Percentiles rank a stretch among this genome's conserved stretches.
phyloP scores from a whole-genome alignment of 129 eudicot species.

The Deinandra increscens region DNA sequence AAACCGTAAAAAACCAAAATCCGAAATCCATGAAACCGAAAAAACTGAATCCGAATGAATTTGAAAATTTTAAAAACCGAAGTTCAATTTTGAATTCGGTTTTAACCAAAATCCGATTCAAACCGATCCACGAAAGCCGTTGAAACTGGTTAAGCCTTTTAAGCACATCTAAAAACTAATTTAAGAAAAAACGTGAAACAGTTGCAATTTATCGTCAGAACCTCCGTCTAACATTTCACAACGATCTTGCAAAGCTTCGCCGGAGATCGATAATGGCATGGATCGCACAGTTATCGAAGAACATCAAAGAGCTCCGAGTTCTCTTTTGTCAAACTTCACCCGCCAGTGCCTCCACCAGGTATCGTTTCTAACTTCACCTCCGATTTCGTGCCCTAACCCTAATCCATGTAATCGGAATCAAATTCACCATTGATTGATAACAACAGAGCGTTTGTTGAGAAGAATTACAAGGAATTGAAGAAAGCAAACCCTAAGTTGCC shows the following conservation, averaged over 20 bases:
- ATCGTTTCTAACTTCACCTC: not conserved
- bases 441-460: slow-evolving; percentile 78
- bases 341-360: slow-evolving; percentile 84
- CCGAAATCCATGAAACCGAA: no score
- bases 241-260: not conserved
- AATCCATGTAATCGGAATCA: not conserved
- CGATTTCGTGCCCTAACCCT: not conserved
- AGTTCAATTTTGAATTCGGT: no score
- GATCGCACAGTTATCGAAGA: slow-evolving; percentile 60
- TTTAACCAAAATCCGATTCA: no score
- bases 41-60: no score
- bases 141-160: no score
- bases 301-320: slow-evolving; percentile 77
- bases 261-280: slow-evolving; percentile 19
- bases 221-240: not conserved
- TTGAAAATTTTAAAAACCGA: no score
- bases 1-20: no score
- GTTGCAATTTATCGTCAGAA: not conserved
- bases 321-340: slow-evolving; percentile 82
- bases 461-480: slow-evolving; percentile 84
- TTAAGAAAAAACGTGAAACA: no score
- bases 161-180: no score
- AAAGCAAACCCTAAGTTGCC: slow-evolving; percentile 82
- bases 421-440: not conserved
- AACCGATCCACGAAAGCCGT: no score